Percentiles rank a stretch among this genome's conserved stretches.
phyloP scores from a whole-genome alignment of 768 basidiomycete genomes.

The Tubosaeta brunneosetosa region DNA sequence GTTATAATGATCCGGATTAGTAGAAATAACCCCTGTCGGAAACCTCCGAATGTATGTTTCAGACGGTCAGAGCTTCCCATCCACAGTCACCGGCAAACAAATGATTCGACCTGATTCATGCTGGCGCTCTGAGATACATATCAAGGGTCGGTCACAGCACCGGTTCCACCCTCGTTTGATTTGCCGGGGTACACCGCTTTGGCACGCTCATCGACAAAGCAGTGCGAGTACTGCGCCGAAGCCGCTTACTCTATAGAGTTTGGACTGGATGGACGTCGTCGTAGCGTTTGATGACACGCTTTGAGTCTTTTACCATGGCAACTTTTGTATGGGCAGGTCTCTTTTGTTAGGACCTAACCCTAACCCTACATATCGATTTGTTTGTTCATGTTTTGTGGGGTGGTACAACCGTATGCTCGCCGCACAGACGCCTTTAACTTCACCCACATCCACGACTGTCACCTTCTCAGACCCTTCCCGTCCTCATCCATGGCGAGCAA shows the following conservation, averaged over 20 bases:
- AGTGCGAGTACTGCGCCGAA: conserved; percentile 1
- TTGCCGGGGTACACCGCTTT: background rate
- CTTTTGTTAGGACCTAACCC: conserved; percentile 11
- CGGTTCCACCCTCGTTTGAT: background rate
- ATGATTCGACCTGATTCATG: background rate
- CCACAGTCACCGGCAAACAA: conserved; percentile 12
- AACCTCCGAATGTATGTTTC: background rate
- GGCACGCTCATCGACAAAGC: background rate
- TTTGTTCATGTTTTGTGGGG: conserved; percentile 29
- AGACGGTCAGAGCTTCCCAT: background rate
- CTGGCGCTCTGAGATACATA: background rate
- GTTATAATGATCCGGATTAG: conserved; percentile 2
- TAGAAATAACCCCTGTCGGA: conserved; percentile 14
- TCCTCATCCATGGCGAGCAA: conserved; percentile 66
- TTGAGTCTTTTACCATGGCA: conserved; percentile 5
- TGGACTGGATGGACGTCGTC: background rate
- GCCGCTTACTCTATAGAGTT: background rate
- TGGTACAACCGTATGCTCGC: conserved; percentile 18
- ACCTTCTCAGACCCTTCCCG: background rate
- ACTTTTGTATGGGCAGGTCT: background rate
- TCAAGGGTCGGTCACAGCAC: conserved; percentile 11
- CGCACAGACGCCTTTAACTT: conserved; percentile 22
- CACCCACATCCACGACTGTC: conserved; percentile 19
- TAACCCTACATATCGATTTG: conserved; percentile 13
- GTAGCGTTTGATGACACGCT: background rate